phyloP scores from a whole-genome alignment of 2,329 filamentous ascomycete species.

The Calonectria pseudoturangicola region DNA sequence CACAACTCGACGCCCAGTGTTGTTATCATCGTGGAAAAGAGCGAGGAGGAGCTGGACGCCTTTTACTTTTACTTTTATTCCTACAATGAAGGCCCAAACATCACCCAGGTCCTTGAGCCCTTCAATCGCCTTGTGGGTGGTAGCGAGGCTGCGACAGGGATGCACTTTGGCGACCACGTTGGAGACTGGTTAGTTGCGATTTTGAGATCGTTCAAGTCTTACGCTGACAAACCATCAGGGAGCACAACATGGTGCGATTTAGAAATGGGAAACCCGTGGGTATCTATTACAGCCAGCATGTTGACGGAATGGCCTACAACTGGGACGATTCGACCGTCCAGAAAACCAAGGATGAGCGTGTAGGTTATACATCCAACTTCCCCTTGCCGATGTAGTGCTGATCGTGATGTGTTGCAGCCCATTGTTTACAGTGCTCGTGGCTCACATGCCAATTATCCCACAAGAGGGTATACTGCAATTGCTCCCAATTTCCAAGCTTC shows the following conservation, averaged over 20 bases:
- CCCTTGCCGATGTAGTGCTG: neutral
- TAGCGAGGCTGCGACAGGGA: constrained; percentile 41
- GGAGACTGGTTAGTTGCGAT: constrained; percentile 53
- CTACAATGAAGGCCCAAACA: constrained; percentile 57
- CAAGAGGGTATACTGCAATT: constrained; percentile 50
- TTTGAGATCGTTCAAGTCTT: rapidly evolving
- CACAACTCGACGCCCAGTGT: constrained; percentile 55
- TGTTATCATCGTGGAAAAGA: constrained; percentile 57
- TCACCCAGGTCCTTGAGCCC: constrained; percentile 57
- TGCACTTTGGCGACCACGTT: constrained; percentile 57
- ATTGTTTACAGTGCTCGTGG: constrained; percentile 59
- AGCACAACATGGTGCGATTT: constrained; percentile 55
- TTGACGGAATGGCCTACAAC: constrained; percentile 49
- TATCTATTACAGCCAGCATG: constrained; percentile 56
- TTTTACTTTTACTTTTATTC: constrained; percentile 62
- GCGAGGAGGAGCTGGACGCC: constrained; percentile 53
- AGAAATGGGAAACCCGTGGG: constrained; percentile 53
- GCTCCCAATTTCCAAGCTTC: rapidly evolving
- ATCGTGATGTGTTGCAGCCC: constrained; percentile 50
- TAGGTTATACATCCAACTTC: constrained; percentile 37
- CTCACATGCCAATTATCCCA: constrained; percentile 60
- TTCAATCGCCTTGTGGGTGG: constrained; percentile 48
- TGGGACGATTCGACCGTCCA: constrained; percentile 56
- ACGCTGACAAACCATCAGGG: constrained; percentile 44
- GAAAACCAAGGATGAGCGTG: constrained; percentile 54